Conservation (phyloP, 1,139 yeast genomes). For the Waltiozyma sp. region DNA sequence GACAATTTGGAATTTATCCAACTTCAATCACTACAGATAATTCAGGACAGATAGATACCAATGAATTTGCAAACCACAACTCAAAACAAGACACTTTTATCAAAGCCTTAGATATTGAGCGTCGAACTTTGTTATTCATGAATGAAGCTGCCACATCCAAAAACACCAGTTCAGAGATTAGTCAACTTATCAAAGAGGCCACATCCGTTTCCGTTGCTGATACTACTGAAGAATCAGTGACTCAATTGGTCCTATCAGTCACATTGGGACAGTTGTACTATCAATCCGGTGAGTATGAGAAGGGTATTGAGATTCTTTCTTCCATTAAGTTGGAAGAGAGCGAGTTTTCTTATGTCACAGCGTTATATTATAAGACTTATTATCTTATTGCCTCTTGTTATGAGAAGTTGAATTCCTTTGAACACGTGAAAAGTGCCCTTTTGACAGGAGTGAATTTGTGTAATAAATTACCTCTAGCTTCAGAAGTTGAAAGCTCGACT, state of each 20-base stretch:
- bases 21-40: slow-evolving; percentile 1
- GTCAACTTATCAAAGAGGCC: not conserved
- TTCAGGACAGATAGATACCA: not conserved
- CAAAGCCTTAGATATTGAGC: too few species aligned
- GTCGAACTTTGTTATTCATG: too few species aligned
- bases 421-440: not conserved
- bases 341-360: not conserved
- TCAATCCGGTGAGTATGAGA: not conserved
- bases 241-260: not conserved
- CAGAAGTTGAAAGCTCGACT: slow-evolving; percentile 7
- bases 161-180: not conserved
- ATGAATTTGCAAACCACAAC: too few species aligned
- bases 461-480: slow-evolving; percentile 7
- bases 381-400: not conserved
- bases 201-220: not conserved
- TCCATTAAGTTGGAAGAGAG: not conserved
- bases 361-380: slow-evolving; percentile 1
- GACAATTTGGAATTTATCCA: not conserved
- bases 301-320: not conserved
- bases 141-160: not conserved
- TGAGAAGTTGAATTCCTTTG: not conserved
- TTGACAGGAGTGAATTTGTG: slow-evolving; percentile 5
- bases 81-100: too few species aligned
- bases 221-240: not conserved
- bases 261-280: slow-evolving; percentile 2